Conservation (phyloP, 2,329 filamentous ascomycete species). For the Neofusicoccum umdonicola region DNA sequence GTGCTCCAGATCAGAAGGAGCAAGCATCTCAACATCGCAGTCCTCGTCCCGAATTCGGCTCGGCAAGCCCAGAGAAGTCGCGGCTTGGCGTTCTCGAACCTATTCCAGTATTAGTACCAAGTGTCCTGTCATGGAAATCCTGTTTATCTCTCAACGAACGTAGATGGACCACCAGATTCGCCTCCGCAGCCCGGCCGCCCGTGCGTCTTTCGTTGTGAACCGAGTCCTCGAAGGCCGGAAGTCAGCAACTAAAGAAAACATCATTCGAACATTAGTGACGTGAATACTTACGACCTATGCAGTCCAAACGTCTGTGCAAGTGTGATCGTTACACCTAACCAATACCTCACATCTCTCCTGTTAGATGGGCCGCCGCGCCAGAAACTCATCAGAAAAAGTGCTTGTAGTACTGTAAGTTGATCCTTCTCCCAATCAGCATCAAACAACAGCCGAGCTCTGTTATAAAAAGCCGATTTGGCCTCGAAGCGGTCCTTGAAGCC, state of each 20-base stretch:
- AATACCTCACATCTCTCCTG: constrained; percentile 37
- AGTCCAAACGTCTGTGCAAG: constrained; percentile 52
- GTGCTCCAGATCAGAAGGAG: constrained; percentile 37
- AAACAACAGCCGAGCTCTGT: constrained; percentile 51
- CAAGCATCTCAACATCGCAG: constrained; percentile 45
- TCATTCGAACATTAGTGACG: constrained; percentile 18
- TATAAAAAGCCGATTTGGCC: constrained; percentile 53
- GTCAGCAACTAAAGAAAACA: neutral
- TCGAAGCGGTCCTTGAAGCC: constrained; percentile 50
- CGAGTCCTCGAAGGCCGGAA: constrained; percentile 30
- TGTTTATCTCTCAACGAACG: constrained; percentile 11
- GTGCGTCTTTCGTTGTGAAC: constrained; percentile 24
- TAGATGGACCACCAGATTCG: constrained; percentile 58
- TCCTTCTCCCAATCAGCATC: constrained; percentile 55
- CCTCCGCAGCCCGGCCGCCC: constrained; percentile 42
- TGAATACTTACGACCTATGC: constrained; percentile 35
- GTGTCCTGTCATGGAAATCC: too few species aligned
- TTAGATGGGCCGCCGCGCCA: constrained; percentile 49
- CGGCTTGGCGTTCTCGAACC: constrained; percentile 50
- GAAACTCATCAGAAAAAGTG: constrained; percentile 56
- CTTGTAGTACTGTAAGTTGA: constrained; percentile 50
- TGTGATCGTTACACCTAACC: constrained; percentile 48
- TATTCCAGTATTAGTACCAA: constrained; percentile 23
- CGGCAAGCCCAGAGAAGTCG: constrained; percentile 46
- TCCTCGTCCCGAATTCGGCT: constrained; percentile 51